These are phyloP conservation scores for Metarhizium anisopliae DNA, from an alignment of 2,329 filamentous ascomycete genomes.

Conservation along the genomic window DNA sequence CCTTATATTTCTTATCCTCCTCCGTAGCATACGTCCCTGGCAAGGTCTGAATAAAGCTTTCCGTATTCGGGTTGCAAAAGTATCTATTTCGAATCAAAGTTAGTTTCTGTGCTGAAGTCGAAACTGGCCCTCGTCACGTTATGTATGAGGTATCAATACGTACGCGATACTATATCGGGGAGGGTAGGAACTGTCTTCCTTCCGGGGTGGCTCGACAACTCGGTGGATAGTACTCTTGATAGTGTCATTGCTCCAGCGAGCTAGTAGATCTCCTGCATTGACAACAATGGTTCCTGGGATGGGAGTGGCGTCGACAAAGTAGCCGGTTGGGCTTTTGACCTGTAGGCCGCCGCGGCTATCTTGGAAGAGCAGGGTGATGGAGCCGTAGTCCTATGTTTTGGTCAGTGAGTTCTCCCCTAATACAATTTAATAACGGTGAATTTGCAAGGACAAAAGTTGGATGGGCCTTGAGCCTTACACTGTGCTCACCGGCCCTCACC, in stretches of 20 bases:
- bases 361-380: constrained; percentile 54
- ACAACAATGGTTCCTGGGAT: constrained; percentile 76
- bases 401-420: not conserved
- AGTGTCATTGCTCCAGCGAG: constrained; percentile 82
- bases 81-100: constrained; percentile 39
- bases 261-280: constrained; percentile 80
- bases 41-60: constrained; percentile 67
- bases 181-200: constrained; percentile 52
- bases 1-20: constrained; percentile 67
- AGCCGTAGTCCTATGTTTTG: constrained; percentile 42
- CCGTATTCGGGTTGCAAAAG: constrained; percentile 82
- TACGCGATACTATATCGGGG: constrained; percentile 79
- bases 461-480: constrained; percentile 22
- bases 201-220: constrained; percentile 73
- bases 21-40: constrained; percentile 63
- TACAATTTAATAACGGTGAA: not conserved
- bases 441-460: not conserved
- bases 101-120: not conserved
- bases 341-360: constrained; percentile 47
- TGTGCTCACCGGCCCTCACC: constrained; percentile 71
- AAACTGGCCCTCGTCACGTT: not conserved
- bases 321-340: constrained; percentile 61
- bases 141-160: constrained; percentile 18
- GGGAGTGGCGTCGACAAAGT: constrained; percentile 74
- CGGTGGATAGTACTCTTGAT: constrained; percentile 88